Conservation (phyloP, 129 eudicot species). For the Pulicaria dysenterica region DNA sequence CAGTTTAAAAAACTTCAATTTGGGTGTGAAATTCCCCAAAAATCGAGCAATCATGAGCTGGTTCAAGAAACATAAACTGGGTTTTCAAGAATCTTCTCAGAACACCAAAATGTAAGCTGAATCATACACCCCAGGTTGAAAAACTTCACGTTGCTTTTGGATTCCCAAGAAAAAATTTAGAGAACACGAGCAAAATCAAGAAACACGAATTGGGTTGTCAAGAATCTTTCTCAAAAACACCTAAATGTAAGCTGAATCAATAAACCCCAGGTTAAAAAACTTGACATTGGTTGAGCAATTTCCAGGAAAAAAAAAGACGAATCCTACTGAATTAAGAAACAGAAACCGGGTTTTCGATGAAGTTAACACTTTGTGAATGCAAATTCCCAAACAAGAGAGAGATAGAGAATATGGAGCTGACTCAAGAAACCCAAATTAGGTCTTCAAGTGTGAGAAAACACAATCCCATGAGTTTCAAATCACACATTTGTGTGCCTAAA, state of each 20-base stretch:
- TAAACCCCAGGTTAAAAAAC: constrained; percentile 8
- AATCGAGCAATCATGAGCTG: background rate
- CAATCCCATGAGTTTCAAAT: background rate
- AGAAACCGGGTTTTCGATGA: constrained; percentile 4
- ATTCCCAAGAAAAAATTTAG: background rate
- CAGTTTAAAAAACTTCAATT: background rate
- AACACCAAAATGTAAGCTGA: background rate
- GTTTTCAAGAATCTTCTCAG: background rate
- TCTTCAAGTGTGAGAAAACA: background rate
- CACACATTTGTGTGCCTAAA: constrained; percentile 12
- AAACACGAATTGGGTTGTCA: background rate
- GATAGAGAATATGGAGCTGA: too few relatives aligned
- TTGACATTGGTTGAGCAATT: background rate
- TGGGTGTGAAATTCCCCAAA: background rate
- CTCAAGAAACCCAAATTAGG: constrained; percentile 24
- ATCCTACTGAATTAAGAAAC: constrained; percentile 15
- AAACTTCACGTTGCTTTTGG: background rate
- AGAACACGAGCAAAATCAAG: background rate
- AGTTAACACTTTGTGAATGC: background rate
- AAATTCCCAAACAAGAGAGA: too few relatives aligned
- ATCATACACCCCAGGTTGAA: constrained; percentile 6
- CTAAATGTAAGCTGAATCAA: background rate
- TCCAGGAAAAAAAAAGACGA: background rate
- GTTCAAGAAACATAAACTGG: background rate
- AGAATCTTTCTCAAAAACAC: background rate